Evolutionary conservation across 164 flowering plant genomes (phyloP).

Genomic region (Euptelea pleiosperma): DNA sequence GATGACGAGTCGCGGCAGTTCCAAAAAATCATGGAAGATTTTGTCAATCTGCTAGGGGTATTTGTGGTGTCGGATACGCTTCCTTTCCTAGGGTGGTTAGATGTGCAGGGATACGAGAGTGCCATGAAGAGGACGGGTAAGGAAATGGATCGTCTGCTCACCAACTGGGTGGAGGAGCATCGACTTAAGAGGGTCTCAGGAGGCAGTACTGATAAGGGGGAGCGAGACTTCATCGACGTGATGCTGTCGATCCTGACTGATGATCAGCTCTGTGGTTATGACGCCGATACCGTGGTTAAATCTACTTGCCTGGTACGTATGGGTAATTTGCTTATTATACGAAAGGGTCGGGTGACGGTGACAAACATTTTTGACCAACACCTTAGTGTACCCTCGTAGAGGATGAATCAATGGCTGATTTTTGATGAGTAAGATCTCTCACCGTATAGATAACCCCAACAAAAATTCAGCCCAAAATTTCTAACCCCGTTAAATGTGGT

Average conservation of each 20-base stretch:
- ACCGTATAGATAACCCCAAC: too few species aligned
- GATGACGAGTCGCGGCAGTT: background rate
- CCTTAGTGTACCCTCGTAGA: too few species aligned
- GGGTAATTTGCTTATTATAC: too few species aligned
- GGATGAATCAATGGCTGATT: too few species aligned
- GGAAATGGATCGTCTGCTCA: conserved; percentile 11
- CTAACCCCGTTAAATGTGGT: too few species aligned
- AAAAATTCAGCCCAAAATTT: too few species aligned
- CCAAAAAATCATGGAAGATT: background rate
- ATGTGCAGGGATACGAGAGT: conserved; percentile 16
- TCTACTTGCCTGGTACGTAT: conserved; percentile 17
- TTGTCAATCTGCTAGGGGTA: conserved; percentile 3
- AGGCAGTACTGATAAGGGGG: background rate
- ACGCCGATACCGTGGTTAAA: conserved; percentile 12
- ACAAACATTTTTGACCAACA: too few species aligned
- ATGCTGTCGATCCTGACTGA: conserved; percentile 13
- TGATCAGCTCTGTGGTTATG: background rate
- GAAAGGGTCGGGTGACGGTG: too few species aligned
- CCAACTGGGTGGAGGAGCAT: conserved; percentile 21
- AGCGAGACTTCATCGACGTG: conserved; percentile 25
- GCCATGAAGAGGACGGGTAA: conserved; percentile 14
- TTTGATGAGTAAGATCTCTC: too few species aligned
- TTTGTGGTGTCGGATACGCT: conserved; percentile 15
- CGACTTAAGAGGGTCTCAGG: background rate
- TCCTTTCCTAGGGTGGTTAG: conserved; percentile 24